Base-by-base conservation (phyloP, 805 yeast genomes). In the Lipomyces chichibuensis region DNA sequence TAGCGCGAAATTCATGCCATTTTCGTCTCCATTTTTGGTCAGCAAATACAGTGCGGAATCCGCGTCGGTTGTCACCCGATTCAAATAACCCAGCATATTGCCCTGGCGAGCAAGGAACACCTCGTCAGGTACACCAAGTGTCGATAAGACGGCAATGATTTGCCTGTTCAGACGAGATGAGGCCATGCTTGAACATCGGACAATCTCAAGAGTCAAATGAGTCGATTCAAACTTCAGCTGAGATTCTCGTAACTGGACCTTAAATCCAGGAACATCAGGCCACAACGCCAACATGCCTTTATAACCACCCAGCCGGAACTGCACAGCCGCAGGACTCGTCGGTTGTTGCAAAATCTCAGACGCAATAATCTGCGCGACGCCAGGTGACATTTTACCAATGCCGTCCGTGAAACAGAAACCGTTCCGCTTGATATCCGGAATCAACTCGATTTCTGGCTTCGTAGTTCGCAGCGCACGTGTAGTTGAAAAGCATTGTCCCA, bases 381-480 rank as follows among this genome's bases (percentile, higher is more conserved):
- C 62, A 14, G 54, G 52, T n/a, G 66, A 64, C 57, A 60, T 60
- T 53, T 59, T 64, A n/a, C 66, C 66, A 32, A 64, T 56, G 20
- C 64, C 64, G 43, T 64, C 66, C 14, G 66, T 64, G 55, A 64
- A 64, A 27, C 63, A 59, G 20, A 29, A 43, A 23, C 37, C 51
- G 23, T 55, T 53, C 13, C 56, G 37, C 20, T 13, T 25, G 32
- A 64, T 62, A 52, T 65, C 64, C 32, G 39, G 52, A 29, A 59
- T 43, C 14, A 70, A 23, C 39, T 43, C 92, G 88, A 75, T 83
- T 13, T 43, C 33, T n/a, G 62, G 62, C 17, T 49, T 43, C 14
- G 53, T 59, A 4, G 62, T 59, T 5, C 62, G 62, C 37, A 59
- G 55, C 9, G 62, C 62, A 8, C 62, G 54, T 8, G 62, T 59